phyloP scores from a whole-genome alignment of 148 eudicot species.

The Nepenthes mirabilis region DNA sequence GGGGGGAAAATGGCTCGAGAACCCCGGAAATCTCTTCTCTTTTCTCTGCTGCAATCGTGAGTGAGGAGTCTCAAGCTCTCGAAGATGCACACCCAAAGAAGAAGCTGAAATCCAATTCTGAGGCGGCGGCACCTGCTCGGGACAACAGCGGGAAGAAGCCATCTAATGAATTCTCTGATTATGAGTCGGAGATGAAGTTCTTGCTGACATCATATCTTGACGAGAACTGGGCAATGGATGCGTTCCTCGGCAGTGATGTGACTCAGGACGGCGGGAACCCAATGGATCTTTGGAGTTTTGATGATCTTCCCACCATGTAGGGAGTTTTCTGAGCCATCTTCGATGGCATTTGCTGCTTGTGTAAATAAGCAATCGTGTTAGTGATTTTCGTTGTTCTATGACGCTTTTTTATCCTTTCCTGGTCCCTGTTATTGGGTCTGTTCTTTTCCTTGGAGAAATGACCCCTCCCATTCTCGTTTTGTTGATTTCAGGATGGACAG shows the following conservation, averaged over 20 bases:
- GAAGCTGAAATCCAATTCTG: slow-evolving; percentile 37
- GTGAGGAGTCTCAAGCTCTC: slow-evolving; percentile 22
- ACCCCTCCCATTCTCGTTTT: too few relatives aligned
- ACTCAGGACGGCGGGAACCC: slow-evolving; percentile 36
- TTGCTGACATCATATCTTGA: slow-evolving; percentile 52
- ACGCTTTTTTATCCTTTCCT: neutral
- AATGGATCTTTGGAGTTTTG: slow-evolving; percentile 60
- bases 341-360: slow-evolving; percentile 9
- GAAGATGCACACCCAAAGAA: slow-evolving; percentile 40
- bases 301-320: slow-evolving; percentile 33
- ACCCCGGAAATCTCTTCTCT: slow-evolving; percentile 63
- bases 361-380: slow-evolving; percentile 51
- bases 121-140: slow-evolving; percentile 21
- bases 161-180: slow-evolving; percentile 34
- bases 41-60: slow-evolving; percentile 40
- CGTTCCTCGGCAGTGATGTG: slow-evolving; percentile 44
- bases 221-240: slow-evolving; percentile 63
- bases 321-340: slow-evolving; percentile 36
- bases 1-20: slow-evolving; percentile 49
- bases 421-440: too few relatives aligned
- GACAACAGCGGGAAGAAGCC: slow-evolving; percentile 15
- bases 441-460: too few relatives aligned
- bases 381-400: slow-evolving; percentile 16
- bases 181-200: slow-evolving; percentile 59
- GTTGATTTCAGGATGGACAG: too few relatives aligned